Conservation (phyloP, 805 yeast genomes). For the Lipomyces mesembrius region DNA sequence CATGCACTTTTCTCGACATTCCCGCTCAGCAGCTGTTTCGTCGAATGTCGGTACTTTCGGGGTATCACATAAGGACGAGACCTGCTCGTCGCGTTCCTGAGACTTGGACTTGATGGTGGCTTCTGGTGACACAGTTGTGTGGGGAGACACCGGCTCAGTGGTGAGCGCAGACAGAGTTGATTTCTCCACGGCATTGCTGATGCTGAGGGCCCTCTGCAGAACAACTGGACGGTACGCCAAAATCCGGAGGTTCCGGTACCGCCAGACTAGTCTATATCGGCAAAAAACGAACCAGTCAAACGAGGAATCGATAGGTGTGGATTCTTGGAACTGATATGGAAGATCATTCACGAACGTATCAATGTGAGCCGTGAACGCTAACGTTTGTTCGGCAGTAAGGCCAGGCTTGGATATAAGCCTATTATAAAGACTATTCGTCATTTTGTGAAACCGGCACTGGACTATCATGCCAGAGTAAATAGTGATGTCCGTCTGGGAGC, state of each 20-base stretch:
- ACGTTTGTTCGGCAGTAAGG: constrained; percentile 56
- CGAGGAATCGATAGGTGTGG: constrained; percentile 45
- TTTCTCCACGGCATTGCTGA: constrained; percentile 30
- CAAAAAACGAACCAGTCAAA: constrained; percentile 62
- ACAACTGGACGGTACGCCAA: constrained; percentile 61
- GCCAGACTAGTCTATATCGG: constrained; percentile 61
- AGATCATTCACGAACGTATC: constrained; percentile 50
- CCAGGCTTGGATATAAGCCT: constrained; percentile 54
- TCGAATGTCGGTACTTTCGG: constrained; percentile 2
- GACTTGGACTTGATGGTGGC: neutral
- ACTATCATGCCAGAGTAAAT: constrained; percentile 62
- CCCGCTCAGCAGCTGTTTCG: constrained; percentile 49
- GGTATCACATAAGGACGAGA: neutral
- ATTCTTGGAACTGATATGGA: constrained; percentile 56
- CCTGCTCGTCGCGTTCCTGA: neutral
- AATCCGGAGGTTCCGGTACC: constrained; percentile 60
- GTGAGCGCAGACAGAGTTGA: constrained; percentile 5
- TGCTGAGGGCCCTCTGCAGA: constrained; percentile 55
- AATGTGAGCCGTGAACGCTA: constrained; percentile 54
- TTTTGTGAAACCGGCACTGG: constrained; percentile 56
- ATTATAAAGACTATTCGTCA: constrained; percentile 57
- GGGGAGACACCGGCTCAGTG: neutral
- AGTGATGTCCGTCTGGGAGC: constrained; percentile 50
- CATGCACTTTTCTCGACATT: constrained; percentile 57
- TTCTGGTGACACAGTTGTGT: neutral